Conservation (phyloP, 2,329 filamentous ascomycete species). For the Aspergillus sp. region DNA sequence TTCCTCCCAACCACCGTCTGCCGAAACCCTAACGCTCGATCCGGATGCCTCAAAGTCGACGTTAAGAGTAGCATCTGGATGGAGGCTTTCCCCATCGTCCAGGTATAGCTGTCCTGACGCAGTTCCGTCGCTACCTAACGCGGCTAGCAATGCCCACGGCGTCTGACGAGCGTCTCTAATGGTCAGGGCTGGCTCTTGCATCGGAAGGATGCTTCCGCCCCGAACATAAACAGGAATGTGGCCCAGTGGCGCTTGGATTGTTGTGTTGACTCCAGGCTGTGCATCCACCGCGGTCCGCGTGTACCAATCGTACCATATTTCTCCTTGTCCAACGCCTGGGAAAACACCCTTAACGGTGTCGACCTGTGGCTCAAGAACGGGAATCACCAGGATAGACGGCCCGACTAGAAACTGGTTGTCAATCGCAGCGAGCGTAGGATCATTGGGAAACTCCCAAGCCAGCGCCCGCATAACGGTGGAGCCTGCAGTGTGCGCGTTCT, state of each 20-base stretch:
- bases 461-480: constrained; percentile 71
- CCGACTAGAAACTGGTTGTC: constrained; percentile 74
- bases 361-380: constrained; percentile 62
- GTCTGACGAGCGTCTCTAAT: constrained; percentile 63
- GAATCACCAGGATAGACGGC: constrained; percentile 63
- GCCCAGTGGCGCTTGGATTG: constrained; percentile 60
- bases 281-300: constrained; percentile 58
- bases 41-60: constrained; percentile 42
- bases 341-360: constrained; percentile 68
- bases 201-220: constrained; percentile 66
- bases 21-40: constrained; percentile 49
- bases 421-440: constrained; percentile 64
- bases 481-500: constrained; percentile 64
- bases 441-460: constrained; percentile 71
- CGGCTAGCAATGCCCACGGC: constrained; percentile 66
- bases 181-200: constrained; percentile 68
- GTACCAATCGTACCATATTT: constrained; percentile 79
- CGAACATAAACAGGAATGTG: constrained; percentile 72
- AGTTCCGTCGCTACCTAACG: constrained; percentile 54
- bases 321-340: constrained; percentile 60
- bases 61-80: constrained; percentile 55
- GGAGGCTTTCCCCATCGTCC: constrained; percentile 71
- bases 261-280: constrained; percentile 56
- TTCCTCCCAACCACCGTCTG: constrained; percentile 56
- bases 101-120: constrained; percentile 67